phyloP scores from a whole-genome alignment of 2,329 filamentous ascomycete genomes.

The Biscogniauxia mediterranea region DNA sequence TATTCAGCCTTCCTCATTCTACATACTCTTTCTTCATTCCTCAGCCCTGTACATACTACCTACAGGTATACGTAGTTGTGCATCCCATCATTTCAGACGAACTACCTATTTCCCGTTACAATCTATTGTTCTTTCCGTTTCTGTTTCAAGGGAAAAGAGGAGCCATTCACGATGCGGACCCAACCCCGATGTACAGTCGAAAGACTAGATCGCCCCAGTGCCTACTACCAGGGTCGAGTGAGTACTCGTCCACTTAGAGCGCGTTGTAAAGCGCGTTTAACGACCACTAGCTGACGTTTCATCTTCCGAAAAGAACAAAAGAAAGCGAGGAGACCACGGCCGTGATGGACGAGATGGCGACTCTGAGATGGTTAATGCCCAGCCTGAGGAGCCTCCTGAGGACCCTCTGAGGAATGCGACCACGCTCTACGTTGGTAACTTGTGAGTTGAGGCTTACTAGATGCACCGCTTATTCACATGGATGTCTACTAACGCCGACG shows the following conservation, averaged over 20 bases:
- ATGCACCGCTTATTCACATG: constrained; percentile 11
- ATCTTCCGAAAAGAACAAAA: constrained; percentile 60
- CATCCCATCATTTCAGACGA: neutral
- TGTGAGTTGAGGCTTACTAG: constrained; percentile 53
- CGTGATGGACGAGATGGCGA: constrained; percentile 51
- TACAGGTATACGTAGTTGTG: neutral
- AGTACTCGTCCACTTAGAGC: constrained; percentile 27
- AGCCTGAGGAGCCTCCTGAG: constrained; percentile 56
- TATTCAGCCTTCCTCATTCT: constrained; percentile 17
- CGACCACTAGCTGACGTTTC: constrained; percentile 8
- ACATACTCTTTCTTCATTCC: neutral
- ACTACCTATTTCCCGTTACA: too few species aligned
- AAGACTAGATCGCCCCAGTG: constrained; percentile 88
- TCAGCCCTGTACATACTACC: constrained; percentile 6
- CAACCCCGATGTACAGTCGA: constrained; percentile 73
- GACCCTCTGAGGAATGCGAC: constrained; percentile 85
- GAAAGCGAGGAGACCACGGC: constrained; percentile 56
- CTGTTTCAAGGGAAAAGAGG: too few species aligned
- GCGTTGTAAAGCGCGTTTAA: neutral
- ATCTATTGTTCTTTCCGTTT: too few species aligned
- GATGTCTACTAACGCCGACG: constrained; percentile 1
- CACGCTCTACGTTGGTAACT: constrained; percentile 95
- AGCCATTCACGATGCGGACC: constrained; percentile 40
- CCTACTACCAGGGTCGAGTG: constrained; percentile 86
- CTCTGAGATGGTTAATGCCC: constrained; percentile 41